These are phyloP conservation scores for Phyllosticta paracitricarpa DNA, from an alignment of 2,329 filamentous ascomycete genomes.

Conservation along the genomic window DNA sequence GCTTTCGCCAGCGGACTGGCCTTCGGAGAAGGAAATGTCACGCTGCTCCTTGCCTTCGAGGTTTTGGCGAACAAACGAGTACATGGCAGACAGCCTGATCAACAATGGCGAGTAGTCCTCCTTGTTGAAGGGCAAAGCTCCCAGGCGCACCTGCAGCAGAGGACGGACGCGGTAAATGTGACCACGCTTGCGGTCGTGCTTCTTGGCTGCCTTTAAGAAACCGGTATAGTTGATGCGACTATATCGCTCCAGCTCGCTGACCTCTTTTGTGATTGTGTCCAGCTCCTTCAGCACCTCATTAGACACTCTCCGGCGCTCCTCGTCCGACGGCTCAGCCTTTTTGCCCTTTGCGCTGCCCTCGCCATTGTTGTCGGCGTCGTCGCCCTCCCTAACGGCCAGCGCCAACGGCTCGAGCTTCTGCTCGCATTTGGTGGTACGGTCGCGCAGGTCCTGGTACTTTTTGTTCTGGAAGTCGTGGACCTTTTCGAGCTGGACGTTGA, in stretches of 20 bases:
- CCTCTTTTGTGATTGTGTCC: conserved; percentile 78
- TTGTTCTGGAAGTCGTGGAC: conserved; percentile 81
- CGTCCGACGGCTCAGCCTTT: conserved; percentile 23
- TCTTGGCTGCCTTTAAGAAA: conserved; percentile 97
- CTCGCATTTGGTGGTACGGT: conserved; percentile 64
- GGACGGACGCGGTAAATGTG: conserved; percentile 79
- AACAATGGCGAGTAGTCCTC: conserved; percentile 87
- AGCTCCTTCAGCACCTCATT: conserved; percentile 69
- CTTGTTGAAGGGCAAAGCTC: conserved; percentile 87
- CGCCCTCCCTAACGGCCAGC: conserved; percentile 10
- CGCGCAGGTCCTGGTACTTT: conserved; percentile 70
- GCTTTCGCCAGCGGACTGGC: conserved; percentile 42
- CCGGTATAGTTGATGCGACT: conserved; percentile 95
- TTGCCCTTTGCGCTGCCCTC: conserved; percentile 17
- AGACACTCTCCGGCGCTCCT: conserved; percentile 43
- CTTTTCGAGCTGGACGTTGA: conserved; percentile 92
- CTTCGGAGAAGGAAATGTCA: conserved; percentile 36
- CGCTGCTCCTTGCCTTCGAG: conserved; percentile 49
- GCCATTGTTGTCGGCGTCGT: conserved; percentile 1
- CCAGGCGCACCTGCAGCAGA: conserved; percentile 80
- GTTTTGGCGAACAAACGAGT: conserved; percentile 83
- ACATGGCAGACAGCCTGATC: conserved; percentile 85
- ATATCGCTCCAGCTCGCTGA: conserved; percentile 89
- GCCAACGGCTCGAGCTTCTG: conserved; percentile 51
- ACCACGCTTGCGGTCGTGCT: conserved; percentile 91